These are phyloP conservation scores for Simplicillium sp. DNA, from an alignment of 2,329 filamentous ascomycete genomes.

Conservation along the genomic window DNA sequence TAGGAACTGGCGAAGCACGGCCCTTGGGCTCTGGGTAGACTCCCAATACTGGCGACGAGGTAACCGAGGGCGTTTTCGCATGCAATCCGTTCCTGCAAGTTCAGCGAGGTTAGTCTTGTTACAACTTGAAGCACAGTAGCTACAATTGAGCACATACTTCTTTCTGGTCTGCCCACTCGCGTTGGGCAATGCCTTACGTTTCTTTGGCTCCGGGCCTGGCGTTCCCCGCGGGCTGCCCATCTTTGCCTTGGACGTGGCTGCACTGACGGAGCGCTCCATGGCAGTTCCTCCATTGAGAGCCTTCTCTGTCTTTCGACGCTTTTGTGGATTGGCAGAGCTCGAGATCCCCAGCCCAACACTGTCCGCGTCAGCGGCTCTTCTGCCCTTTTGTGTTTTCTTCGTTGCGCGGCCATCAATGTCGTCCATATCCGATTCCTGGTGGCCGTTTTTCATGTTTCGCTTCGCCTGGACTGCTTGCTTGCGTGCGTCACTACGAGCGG, in stretches of 20 bases:
- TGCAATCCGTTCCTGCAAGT: conserved; percentile 24
- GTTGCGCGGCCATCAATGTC: conserved; percentile 57
- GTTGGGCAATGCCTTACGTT: conserved; percentile 53
- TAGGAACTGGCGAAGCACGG: conserved; percentile 50
- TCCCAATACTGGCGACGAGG: conserved; percentile 67
- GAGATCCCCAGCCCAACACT: conserved; percentile 58
- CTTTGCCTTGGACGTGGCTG: conserved; percentile 46
- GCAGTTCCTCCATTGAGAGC: conserved; percentile 35
- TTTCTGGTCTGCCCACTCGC: conserved; percentile 69
- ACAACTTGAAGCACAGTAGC: conserved; percentile 3
- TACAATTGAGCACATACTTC: conserved; percentile 45
- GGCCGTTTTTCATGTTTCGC: conserved; percentile 59
- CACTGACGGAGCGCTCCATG: conserved; percentile 62
- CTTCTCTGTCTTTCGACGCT: conserved; percentile 77
- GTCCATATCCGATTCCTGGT: conserved; percentile 72
- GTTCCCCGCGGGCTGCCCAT: conserved; percentile 60
- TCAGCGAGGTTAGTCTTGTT: conserved; percentile 6
- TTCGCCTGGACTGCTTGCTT: conserved; percentile 74
- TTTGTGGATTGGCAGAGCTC: conserved; percentile 44
- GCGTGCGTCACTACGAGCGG: conserved; percentile 72
- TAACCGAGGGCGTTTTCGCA: conserved; percentile 57
- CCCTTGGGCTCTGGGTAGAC: conserved; percentile 55
- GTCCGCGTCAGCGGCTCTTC: conserved; percentile 48
- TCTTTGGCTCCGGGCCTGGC: conserved; percentile 64
- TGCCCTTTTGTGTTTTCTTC: conserved; percentile 48